These are phyloP conservation scores for Neurospora sp. DNA, from an alignment of 495 filamentous ascomycete species.

Conservation along the genomic window DNA sequence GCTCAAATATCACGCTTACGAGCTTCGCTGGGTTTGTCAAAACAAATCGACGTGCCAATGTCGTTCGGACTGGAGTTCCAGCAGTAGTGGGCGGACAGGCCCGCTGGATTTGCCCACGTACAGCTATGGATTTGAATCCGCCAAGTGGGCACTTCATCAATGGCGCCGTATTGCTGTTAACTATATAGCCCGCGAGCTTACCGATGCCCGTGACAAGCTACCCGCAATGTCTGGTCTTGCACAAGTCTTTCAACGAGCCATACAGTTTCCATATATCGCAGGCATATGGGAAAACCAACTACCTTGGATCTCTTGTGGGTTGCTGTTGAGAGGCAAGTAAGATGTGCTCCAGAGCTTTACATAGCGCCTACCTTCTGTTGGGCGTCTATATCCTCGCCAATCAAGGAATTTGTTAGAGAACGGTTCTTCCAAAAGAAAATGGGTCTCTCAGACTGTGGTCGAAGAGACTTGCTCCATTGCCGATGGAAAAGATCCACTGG, in stretches of 20 bases:
- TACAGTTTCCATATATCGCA: slow-evolving; percentile 19
- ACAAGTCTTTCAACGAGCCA: slow-evolving; percentile 6
- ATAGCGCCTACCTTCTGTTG: not conserved
- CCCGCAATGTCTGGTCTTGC: slow-evolving; percentile 23
- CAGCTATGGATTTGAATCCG: not conserved
- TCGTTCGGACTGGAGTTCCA: no score
- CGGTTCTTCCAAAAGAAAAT: no score
- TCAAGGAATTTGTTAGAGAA: no score
- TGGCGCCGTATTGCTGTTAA: slow-evolving; percentile 3
- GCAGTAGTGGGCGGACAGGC: no score
- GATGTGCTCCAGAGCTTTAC: not conserved
- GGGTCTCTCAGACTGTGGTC: not conserved
- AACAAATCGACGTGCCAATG: not conserved
- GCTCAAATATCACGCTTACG: not conserved
- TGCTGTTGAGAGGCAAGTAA: not conserved
- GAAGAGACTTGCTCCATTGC: not conserved
- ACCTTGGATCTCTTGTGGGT: not conserved
- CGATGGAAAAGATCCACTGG: not conserved
- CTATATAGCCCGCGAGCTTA: slow-evolving; percentile 12
- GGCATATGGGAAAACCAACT: slow-evolving; percentile 17
- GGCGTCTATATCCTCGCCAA: not conserved
- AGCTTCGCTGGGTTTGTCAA: slow-evolving; percentile 2
- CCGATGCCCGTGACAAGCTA: slow-evolving; percentile 19
- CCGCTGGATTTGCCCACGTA: not conserved
- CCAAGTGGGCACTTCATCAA: not conserved